Evolutionary conservation across 495 filamentous ascomycete genomes (phyloP).

Genomic region (Hypoxylon cercidicola): DNA sequence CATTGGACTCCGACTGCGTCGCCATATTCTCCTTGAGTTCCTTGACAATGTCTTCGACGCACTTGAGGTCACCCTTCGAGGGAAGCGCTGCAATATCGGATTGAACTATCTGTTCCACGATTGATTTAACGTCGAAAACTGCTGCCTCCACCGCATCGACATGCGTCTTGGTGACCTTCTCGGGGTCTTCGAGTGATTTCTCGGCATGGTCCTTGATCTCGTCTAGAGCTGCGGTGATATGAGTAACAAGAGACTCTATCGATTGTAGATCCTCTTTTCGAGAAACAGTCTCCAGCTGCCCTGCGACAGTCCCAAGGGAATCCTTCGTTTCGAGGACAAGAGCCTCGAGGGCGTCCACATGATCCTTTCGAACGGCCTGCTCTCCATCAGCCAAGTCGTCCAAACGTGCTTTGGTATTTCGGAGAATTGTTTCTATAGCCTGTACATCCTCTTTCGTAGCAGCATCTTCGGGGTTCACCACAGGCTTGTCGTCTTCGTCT

Average conservation of each 20-base stretch:
- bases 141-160: constrained; percentile 80
- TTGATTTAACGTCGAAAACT: constrained; percentile 80
- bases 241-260: constrained; percentile 79
- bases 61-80: constrained; percentile 68
- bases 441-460: constrained; percentile 80
- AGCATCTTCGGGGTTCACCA: constrained; percentile 48
- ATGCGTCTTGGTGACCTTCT: constrained; percentile 79
- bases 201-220: constrained; percentile 76
- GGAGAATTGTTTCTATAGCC: constrained; percentile 87
- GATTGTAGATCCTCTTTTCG: constrained; percentile 79
- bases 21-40: constrained; percentile 77
- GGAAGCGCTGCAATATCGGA: constrained; percentile 72
- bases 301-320: constrained; percentile 66
- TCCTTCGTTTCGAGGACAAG: constrained; percentile 78
- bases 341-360: constrained; percentile 77
- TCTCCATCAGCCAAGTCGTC: constrained; percentile 79
- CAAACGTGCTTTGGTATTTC: constrained; percentile 82
- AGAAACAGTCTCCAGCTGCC: constrained; percentile 69
- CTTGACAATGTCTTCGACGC: constrained; percentile 66
- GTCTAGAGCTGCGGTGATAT: constrained; percentile 76
- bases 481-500: constrained; percentile 31
- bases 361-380: constrained; percentile 73
- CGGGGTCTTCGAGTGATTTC: constrained; percentile 69
- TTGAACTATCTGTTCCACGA: constrained; percentile 75
- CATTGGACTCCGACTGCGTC: constrained; percentile 74